Base-by-base conservation (phyloP, 257 asterid species). In the Ophiorrhiza pumila region DNA sequence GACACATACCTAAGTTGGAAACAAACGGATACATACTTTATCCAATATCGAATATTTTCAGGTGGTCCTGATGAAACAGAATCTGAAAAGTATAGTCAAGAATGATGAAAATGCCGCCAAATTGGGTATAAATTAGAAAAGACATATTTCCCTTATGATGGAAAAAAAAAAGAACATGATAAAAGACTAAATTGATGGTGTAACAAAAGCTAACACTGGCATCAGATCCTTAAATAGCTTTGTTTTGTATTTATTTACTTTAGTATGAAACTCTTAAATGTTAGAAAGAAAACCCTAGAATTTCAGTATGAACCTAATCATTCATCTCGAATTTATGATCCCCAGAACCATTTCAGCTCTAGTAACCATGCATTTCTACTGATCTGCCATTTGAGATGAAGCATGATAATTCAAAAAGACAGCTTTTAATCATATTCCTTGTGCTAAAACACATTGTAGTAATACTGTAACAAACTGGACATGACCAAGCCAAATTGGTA, bases 31-130 rank as follows among this genome's bases (percentile, higher is more conserved):
- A 68, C 84, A 58, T 27, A 86, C 60, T 84, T 90, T 66, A 95
- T 86, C 98, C 95, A 95, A 65, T 78, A 74, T 68, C 85, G 87
- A 72, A 95, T 86, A 80, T 92, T 95, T 80, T 88, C 90, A 2
- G 97, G 98, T 57, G 96, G 96, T 47, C 93, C 97, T 62, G 84
- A 79, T 41, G 79, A 58, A 45, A 57, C 78, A 58, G 88, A 87
- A 78, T 82, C 98, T 88, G 71, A 57, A 71, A 81, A 78, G 49
- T 79, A 65, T 64, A 34, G 52, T 76, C n/a, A 47, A 12, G 18
- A 67, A 27, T 2, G 32, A 73, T 66, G 29, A 82, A 64, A 59
- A 83, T 61, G 70, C 60, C 60, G 65, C 31, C 25, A 74, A 50
- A 43, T 78, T 22, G 25, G 65, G 39, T 41, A 57, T 41, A 27